A percentile compares a stretch with the other conserved stretches of the same genome.
Evolutionary conservation across 169 alveolate species (phyloP).

Genomic region (Ichthyophthirius multifiliis): DNA sequence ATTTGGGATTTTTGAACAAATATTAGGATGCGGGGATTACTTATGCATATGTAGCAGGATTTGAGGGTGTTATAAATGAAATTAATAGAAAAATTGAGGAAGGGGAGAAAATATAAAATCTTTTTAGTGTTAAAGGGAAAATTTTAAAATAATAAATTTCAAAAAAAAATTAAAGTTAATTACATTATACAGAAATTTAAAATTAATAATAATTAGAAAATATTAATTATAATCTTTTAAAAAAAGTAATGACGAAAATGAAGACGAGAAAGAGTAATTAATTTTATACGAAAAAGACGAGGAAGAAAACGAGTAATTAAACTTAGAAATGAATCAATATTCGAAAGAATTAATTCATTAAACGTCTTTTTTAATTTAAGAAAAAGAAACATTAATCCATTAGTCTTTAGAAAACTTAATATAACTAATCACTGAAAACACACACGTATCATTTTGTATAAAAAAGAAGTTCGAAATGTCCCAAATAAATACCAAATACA

Average conservation of each 20-base stretch:
- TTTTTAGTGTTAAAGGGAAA: not conserved
- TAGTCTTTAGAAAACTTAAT: not conserved
- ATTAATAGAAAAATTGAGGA: too few species aligned
- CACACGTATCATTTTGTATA: not conserved
- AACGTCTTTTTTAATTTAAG: not conserved
- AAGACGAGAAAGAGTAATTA: not conserved
- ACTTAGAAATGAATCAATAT: not conserved
- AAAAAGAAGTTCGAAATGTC: not conserved
- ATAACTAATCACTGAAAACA: not conserved
- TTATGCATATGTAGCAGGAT: not conserved
- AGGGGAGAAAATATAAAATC: too few species aligned
- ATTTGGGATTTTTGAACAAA: not conserved
- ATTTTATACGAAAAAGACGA: not conserved
- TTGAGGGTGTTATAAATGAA: too few species aligned
- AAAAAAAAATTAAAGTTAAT: not conserved
- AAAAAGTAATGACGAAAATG: not conserved
- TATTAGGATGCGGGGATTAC: not conserved
- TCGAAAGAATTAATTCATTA: not conserved
- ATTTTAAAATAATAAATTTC: not conserved
- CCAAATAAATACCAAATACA: not conserved
- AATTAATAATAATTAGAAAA: not conserved
- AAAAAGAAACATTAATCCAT: not conserved
- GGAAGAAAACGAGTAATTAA: not conserved
- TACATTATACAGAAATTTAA: not conserved
- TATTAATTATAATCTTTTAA: not conserved